phyloP scores from a whole-genome alignment of 805 yeast genomes.

The Saitoella complicata region DNA sequence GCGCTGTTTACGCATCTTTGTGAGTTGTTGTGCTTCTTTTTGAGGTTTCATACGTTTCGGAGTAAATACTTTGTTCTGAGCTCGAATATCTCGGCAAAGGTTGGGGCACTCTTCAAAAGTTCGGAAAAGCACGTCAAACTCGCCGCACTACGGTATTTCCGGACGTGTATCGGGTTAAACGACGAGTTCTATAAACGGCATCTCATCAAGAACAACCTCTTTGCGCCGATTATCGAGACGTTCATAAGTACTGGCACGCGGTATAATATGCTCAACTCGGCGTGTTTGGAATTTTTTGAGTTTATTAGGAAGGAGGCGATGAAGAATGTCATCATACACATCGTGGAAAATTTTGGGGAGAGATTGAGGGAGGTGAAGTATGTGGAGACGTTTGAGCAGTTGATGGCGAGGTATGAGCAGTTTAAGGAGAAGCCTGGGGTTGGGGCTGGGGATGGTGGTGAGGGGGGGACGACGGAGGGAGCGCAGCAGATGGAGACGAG shows the following conservation, averaged over 20 bases:
- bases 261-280: conserved; percentile 56
- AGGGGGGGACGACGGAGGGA: conserved; percentile 1
- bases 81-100: conserved; percentile 39
- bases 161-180: conserved; percentile 42
- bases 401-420: conserved; percentile 6
- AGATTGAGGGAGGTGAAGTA: conserved; percentile 20
- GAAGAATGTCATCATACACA: conserved; percentile 18
- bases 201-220: conserved; percentile 38
- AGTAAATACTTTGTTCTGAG: conserved; percentile 51
- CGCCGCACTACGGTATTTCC: conserved; percentile 54
- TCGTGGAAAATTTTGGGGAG: conserved; percentile 19
- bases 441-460: conserved; percentile 3
- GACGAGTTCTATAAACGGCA: conserved; percentile 44
- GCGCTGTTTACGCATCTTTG: conserved; percentile 42
- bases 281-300: conserved; percentile 54
- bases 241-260: conserved; percentile 31
- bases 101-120: conserved; percentile 32
- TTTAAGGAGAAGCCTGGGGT: conserved; percentile 3
- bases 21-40: conserved; percentile 53
- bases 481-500: neutral
- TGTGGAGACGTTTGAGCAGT: conserved; percentile 13
- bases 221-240: conserved; percentile 33
- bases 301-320: conserved; percentile 22
- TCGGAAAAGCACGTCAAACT: conserved; percentile 41
- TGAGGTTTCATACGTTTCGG: conserved; percentile 43